Conservation (phyloP, 768 basidiomycete genomes). For the Kwoniella dendrophila region DNA sequence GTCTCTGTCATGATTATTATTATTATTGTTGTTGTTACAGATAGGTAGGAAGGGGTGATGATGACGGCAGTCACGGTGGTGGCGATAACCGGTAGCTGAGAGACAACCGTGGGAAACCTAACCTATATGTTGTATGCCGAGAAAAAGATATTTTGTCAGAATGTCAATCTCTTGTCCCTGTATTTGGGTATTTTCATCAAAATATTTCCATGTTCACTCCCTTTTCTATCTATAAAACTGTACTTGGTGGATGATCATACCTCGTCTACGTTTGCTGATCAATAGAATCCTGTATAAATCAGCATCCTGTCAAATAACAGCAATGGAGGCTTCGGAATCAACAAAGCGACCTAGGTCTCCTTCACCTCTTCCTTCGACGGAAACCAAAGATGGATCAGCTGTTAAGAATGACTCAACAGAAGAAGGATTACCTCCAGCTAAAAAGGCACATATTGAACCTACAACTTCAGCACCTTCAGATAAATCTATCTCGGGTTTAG, state of each 20-base stretch:
- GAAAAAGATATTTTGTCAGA: too few species aligned
- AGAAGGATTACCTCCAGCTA: conserved; percentile 1
- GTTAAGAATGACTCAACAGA: conserved; percentile 3
- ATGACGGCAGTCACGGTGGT: conserved; percentile 1
- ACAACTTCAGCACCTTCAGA: conserved; percentile 14
- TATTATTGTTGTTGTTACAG: not conserved
- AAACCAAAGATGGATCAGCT: not conserved
- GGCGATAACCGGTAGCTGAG: conserved; percentile 10
- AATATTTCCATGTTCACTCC: not conserved
- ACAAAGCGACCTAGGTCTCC: conserved; percentile 17
- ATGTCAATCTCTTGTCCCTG: too few species aligned
- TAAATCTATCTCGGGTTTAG: not conserved
- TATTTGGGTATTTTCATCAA: not conserved
- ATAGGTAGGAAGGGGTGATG: not conserved
- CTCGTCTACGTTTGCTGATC: not conserved
- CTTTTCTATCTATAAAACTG: not conserved
- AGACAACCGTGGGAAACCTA: conserved; percentile 17
- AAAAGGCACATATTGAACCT: conserved; percentile 19
- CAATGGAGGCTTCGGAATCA: conserved; percentile 11
- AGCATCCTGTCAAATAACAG: not conserved
- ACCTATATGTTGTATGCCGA: not conserved
- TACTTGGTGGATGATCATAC: conserved; percentile 4
- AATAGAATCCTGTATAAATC: not conserved
- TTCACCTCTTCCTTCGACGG: conserved; percentile 5
- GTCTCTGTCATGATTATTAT: not conserved